Base-by-base conservation (phyloP, 2,329 filamentous ascomycete genomes). In the Colletotrichum tropicale region DNA sequence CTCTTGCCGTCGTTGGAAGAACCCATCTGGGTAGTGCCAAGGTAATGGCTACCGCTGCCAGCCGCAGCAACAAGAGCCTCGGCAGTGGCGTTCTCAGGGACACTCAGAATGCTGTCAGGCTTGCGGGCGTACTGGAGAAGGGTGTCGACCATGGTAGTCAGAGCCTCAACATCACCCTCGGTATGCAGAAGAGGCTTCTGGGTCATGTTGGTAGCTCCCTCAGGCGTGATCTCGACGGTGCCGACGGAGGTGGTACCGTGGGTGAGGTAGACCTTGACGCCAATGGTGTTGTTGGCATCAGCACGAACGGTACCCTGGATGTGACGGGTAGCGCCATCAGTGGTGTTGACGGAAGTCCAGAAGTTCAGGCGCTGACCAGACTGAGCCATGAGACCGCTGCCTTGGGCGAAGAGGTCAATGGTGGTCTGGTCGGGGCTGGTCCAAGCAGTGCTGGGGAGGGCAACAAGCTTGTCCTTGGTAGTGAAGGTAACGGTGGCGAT, bases 241-340 rank as follows among this genome's bases (percentile, higher is more conserved):
- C 89, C 86, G 66, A 85, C 83, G 56, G 89, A 89, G 6, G 85
- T 86, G 6, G 87, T 85, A 21, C 88, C 87, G 55, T 89, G 88
- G 21, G 86, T 89, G 24, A 91, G 84, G 82, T 89, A 90, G 8
- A 89, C 83, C 79, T 89, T 87, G 66, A 87, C 83, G 38, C 85
- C 86, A 71, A 90, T 81, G 32, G 85, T 82, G 60, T 86, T 86
- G 43, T 84, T 80, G 16, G 85, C 83, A 2, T 85, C 81, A 0
- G 85, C 83, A 76, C 86, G 86, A 81, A 86, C 87, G 12, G 88
- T 89, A 48, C 87, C 89, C 80, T 89, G 85, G 64, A 85, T 73
- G 77, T 81, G 83, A n/a, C 82, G 81, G 56, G 82, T 84, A 28
- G 79, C 80, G 6, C 86, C 87, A 34, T 85, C 83, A n/a, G 84